Base-by-base conservation (phyloP, 805 yeast species). In the Starmera quercuum region DNA sequence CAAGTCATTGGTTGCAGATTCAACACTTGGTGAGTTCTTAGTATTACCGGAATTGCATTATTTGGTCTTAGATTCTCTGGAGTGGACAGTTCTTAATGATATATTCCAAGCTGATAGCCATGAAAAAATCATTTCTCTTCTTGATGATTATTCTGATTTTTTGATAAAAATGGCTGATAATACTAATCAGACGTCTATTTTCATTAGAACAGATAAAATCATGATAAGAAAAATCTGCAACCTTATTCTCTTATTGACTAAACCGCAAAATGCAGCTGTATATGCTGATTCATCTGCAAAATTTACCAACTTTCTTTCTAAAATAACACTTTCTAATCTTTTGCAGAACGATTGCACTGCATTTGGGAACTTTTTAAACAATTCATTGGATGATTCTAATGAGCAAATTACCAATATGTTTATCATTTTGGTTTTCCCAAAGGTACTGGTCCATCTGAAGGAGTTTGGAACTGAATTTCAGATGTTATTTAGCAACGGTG, bases 31-130 rank as follows among this genome's bases (percentile, higher is more conserved):
- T 33, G 31, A 42, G 18, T 22, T 42, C 32, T 24, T 44, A 40
- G 33, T 58, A 0, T 56, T 71, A 43, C 75, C 77, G 1, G 78
- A 75, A 6, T 61, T 75, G 15, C 44, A 58, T 23, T 48, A 48
- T 31, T 37, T 62, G 18, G 45, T 58, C 1, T 35, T 73, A 6
- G 53, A 55, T 46, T 32, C 54, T 7, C 40, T 60, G 10, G 65
- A 61, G 29, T 58, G 62, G 63, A 44, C 52, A n/a, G 59, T 56
- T 1, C 32, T 56, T 11, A 49, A 61, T 39, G 65, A 61, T 29
- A 55, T 52, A 3, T 51, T 57, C 22, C 42, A 41, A 15, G 44
- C 40, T 0, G 72, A 71, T 2, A 65, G 69, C 33, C 56, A 52
- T 14, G 31, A 44, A 6, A 47, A 54, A 4, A 40, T 61, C 7